Base-by-base conservation (phyloP, 2,329 filamentous ascomycete species). In the Diaporthe destruens region DNA sequence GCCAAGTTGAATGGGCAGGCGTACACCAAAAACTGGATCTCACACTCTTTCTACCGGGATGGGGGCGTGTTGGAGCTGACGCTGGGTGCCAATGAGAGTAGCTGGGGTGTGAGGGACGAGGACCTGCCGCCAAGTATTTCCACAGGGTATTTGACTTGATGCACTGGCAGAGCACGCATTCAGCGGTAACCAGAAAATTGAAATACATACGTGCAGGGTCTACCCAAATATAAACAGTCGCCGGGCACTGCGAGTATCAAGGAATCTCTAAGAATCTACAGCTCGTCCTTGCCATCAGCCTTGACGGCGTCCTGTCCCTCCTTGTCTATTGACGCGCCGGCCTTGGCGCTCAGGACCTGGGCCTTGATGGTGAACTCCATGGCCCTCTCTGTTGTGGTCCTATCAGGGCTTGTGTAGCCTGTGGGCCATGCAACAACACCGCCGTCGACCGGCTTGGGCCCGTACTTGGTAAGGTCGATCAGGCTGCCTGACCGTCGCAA, bases 11-110 rank as follows among this genome's bases (percentile, higher is more conserved):
- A 92, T 76, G 89, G 89, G 0, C 76, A 84, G 76, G 75, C 81
- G 0, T 92, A 88, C 80, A 86, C 84, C 0, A 87, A 83, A 78
- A 91, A 87, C 74, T 92, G 89, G 89, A 83, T 92, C 36, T 81
- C 82, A 2, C 90, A 92, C 80, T 84, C 83, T n/a, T 89, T 92
- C 74, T 91, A 90, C 76, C 75, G 81, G 0, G 82, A 90, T 0
- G 90, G 90, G 0, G 88, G 88, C 12, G 82, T 85, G 2, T 77
- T 92, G 76, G 89, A 91, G 75, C 75, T 92, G 54, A 83, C 80
- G 5, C 76, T 90, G 36, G 88, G 88, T 0, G 70, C 78, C 18
- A 79, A 78, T 54, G 88, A 90, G 79, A 89, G 87, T 76, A 71
- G 72, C 2, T 91, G 88, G 89, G 88, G 88, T 1, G 89, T 85